Evolutionary conservation across 1,284 basidiomycete genomes (phyloP), one percentile per base, ranked within the genome.

Genomic region (Fomitopsis schrenkii): DNA sequence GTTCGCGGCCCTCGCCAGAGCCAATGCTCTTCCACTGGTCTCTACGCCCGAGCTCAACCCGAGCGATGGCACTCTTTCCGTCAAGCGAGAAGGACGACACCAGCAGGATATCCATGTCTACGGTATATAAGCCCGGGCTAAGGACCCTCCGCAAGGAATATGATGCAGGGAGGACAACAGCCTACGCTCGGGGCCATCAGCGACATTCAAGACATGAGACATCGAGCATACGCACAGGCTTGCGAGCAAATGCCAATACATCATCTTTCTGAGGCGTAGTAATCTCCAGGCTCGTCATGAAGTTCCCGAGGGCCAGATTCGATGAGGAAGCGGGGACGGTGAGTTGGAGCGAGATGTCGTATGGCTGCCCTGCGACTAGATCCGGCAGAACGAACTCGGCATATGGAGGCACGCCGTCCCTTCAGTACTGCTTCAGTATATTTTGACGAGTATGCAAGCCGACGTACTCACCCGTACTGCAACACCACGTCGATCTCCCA

Each of bases 251-350:
- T 5, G 76, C 74, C 22, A 93, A 71, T 2, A 88, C 88, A 66
- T 79, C 80, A 68, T 26, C 52, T 9, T 92, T 92, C 22, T 79
- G 78, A 19, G 77, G 64, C 0, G 86, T 84, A 3, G 74, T 75
- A 14, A 93, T 71, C 0, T 80, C 83, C 36, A 93, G 71, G 41
- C 78, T 81, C 7, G 83, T 77, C 90, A 93, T 93, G 72, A 93
- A 93, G 72, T 93, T 93, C 33, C 90, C 90, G 0, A 93, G 80
- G 3, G 78, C 85, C 66, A 83, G 76, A 74, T 91, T 93, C 17
- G 84, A 73, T 61, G 86, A 82, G n/a, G 80, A 81, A 1, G 83
- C 77, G 14, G 91, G 91, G 3, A 93, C 76, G 22, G 75, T 72
- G n/a, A 93, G 77, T 58, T 85, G 81, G 14, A 92, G 74, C 44